Conservation (phyloP, 1,284 basidiomycete species). For the Ustilago nuda region DNA sequence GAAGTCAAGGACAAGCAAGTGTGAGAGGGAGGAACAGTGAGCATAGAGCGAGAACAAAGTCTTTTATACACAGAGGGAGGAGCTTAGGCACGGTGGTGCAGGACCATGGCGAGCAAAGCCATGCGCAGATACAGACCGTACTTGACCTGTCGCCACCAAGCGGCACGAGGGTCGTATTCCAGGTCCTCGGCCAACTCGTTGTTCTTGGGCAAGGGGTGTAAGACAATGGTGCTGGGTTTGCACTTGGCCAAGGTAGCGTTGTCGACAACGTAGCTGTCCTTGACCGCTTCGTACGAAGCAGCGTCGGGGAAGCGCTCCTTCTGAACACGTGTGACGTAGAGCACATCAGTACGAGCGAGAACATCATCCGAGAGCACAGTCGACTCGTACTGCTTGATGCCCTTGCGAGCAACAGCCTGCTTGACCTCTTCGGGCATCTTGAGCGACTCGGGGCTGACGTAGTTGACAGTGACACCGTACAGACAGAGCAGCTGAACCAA, state of each 20-base stretch:
- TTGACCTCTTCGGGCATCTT: conserved; percentile 91
- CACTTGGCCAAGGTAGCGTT: conserved; percentile 90
- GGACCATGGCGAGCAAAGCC: conserved; percentile 67
- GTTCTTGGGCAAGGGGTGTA: conserved; percentile 95
- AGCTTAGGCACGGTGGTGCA: conserved; percentile 35
- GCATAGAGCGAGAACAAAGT: conserved; percentile 2
- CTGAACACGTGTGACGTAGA: conserved; percentile 96
- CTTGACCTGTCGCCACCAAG: conserved; percentile 98
- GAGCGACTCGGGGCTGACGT: conserved; percentile 90
- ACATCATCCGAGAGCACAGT: conserved; percentile 86
- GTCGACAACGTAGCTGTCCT: conserved; percentile 92
- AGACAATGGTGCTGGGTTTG: conserved; percentile 96
- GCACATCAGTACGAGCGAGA: conserved; percentile 90
- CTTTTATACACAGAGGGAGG: neutral
- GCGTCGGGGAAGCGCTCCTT: conserved; percentile 89
- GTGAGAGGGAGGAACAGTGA: neutral
- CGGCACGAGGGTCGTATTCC: conserved; percentile 93
- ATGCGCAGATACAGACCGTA: conserved; percentile 83
- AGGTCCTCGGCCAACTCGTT: conserved; percentile 99
- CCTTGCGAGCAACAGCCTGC: conserved; percentile 73
- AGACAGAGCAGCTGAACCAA: conserved; percentile 91
- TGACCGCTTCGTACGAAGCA: conserved; percentile 88
- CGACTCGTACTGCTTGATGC: conserved; percentile 80
- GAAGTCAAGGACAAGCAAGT: neutral
- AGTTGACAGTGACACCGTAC: conserved; percentile 88